A percentile compares a stretch with the other conserved stretches of the same genome.
These are phyloP conservation scores for Penicillium psychrosexuale DNA, from an alignment of 2,329 filamentous ascomycete species.

Conservation along the genomic window DNA sequence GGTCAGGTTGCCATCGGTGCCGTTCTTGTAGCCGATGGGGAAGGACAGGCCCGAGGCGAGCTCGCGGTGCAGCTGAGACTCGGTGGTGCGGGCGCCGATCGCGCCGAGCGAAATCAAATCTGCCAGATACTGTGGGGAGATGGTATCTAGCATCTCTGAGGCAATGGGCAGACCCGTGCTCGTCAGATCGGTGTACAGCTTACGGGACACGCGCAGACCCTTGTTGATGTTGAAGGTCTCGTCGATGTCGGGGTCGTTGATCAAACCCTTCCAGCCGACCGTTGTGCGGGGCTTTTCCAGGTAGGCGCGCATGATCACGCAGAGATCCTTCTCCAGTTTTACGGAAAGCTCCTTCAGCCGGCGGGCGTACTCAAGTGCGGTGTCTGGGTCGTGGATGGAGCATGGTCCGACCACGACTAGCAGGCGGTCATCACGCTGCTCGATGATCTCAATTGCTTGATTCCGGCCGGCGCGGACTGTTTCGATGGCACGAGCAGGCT, in stretches of 20 bases:
- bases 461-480: constrained; percentile 45
- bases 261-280: constrained; percentile 97
- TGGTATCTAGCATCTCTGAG: constrained; percentile 97
- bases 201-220: constrained; percentile 84
- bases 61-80: constrained; percentile 94
- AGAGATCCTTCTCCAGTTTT: constrained; percentile 77
- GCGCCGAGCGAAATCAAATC: constrained; percentile 94
- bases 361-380: constrained; percentile 82
- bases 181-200: constrained; percentile 91
- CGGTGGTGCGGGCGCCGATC: constrained; percentile 92
- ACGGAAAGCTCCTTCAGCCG: constrained; percentile 73
- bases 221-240: constrained; percentile 99
- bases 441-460: constrained; percentile 70
- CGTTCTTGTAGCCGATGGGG: constrained; percentile 99
- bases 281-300: constrained; percentile 98
- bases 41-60: constrained; percentile 92
- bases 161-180: constrained; percentile 87
- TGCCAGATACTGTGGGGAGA: constrained; percentile 95
- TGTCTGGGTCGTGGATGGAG: constrained; percentile 90
- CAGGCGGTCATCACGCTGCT: constrained; percentile 73
- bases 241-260: constrained; percentile 98
- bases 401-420: constrained; percentile 94
- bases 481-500: constrained; percentile 41
- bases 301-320: constrained; percentile 97
- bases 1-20: constrained; percentile 84